These are phyloP conservation scores for Myxozyma monticola DNA, from an alignment of 805 yeast species.

Conservation along the genomic window DNA sequence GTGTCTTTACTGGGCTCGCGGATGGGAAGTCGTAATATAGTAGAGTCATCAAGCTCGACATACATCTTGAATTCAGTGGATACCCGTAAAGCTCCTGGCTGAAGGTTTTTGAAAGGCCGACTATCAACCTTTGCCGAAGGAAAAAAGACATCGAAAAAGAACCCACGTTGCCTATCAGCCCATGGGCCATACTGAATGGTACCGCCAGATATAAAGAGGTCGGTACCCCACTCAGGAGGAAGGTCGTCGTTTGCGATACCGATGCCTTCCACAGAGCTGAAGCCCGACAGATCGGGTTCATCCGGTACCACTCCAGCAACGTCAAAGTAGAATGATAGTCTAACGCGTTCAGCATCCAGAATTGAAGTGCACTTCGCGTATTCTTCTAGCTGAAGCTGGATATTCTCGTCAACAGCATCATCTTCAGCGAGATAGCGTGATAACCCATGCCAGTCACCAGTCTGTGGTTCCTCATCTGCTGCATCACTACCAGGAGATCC, in stretches of 20 bases:
- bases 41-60: conserved; percentile 63
- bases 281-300: conserved; percentile 35
- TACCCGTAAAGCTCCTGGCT: conserved; percentile 55
- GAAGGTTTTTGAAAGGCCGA: conserved; percentile 43
- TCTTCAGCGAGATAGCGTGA: conserved; percentile 59
- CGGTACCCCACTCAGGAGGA: conserved; percentile 60
- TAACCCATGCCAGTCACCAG: conserved; percentile 72
- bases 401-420: conserved; percentile 36
- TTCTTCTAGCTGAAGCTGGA: conserved; percentile 51
- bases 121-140: conserved; percentile 68
- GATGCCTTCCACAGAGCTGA: neutral
- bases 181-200: conserved; percentile 89
- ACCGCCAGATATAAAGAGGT: conserved; percentile 57
- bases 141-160: conserved; percentile 62
- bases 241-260: conserved; percentile 63
- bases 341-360: conserved; percentile 57
- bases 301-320: conserved; percentile 62
- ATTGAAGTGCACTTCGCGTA: conserved; percentile 79
- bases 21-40: conserved; percentile 73
- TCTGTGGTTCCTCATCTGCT: neutral
- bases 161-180: conserved; percentile 82
- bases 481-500: neutral
- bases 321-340: conserved; percentile 68
- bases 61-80: conserved; percentile 57
- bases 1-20: conserved; percentile 80